Evolutionary conservation across 257 asterid species (phyloP).

Genomic region (Scutellaria baicalensis): DNA sequence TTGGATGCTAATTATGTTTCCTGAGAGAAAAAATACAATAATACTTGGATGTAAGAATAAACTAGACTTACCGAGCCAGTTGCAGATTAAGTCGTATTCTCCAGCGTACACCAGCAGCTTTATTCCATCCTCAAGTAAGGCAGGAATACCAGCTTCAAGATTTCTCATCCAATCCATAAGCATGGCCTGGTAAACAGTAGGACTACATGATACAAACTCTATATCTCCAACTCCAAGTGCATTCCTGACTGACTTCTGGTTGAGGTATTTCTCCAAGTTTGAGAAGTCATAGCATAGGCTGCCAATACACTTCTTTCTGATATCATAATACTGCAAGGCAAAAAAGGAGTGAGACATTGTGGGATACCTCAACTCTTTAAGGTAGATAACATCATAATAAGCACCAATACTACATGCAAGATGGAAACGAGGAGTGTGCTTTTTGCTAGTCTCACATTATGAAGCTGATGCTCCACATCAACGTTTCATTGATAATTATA

Average conservation of each 20-base stretch:
- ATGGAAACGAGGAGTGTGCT: neutral
- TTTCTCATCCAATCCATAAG: constrained; percentile 86
- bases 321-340: constrained; percentile 55
- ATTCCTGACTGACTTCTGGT: constrained; percentile 47
- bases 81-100: constrained; percentile 74
- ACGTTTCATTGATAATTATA: neutral
- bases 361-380: neutral
- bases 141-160: constrained; percentile 73
- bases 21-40: neutral
- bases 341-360: neutral
- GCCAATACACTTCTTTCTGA: constrained; percentile 68
- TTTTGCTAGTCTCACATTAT: neutral
- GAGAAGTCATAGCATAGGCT: constrained; percentile 81
- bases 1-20: neutral
- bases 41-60: neutral
- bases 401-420: neutral
- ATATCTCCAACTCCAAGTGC: constrained; percentile 67
- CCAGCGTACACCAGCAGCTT: constrained; percentile 67
- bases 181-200: constrained; percentile 68
- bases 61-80: constrained; percentile 59
- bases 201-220: constrained; percentile 67
- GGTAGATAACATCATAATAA: neutral
- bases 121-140: constrained; percentile 65
- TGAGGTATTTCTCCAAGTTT: constrained; percentile 56
- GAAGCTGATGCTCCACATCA: neutral